These are phyloP conservation scores for Podosphaera fusca DNA, from an alignment of 2,329 filamentous ascomycete genomes.

Conservation along the genomic window DNA sequence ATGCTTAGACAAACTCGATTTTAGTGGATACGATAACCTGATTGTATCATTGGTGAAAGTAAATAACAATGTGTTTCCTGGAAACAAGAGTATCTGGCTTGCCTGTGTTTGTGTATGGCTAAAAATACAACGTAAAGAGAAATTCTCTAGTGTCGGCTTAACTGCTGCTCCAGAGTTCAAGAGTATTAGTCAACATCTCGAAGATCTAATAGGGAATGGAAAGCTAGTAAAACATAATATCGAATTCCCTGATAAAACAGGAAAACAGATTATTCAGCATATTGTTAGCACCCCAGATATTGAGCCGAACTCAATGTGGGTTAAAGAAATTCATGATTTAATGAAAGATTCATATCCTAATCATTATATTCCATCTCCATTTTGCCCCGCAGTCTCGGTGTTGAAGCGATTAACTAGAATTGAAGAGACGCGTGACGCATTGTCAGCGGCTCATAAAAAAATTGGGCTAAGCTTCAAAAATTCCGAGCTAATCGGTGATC, in stretches of 20 bases:
- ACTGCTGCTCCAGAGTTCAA: constrained; percentile 9
- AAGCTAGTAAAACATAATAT: constrained; percentile 5
- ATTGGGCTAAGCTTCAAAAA: neutral
- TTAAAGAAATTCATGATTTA: constrained; percentile 7
- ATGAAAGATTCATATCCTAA: constrained; percentile 9
- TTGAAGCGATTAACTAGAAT: constrained; percentile 7
- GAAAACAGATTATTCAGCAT: constrained; percentile 4
- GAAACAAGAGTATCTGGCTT: constrained; percentile 13
- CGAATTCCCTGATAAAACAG: constrained; percentile 4
- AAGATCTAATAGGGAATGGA: constrained; percentile 8
- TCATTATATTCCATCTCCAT: constrained; percentile 11
- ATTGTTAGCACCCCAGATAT: constrained; percentile 7
- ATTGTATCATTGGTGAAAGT: constrained; percentile 7
- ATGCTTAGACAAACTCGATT: neutral
- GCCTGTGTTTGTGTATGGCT: constrained; percentile 12
- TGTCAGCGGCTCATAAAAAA: neutral
- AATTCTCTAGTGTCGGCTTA: neutral
- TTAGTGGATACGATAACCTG: constrained; percentile 4
- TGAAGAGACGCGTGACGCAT: neutral
- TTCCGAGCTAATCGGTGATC: neutral
- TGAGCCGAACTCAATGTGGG: constrained; percentile 2
- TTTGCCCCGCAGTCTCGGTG: constrained; percentile 8
- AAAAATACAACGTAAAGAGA: constrained; percentile 4
- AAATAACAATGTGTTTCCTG: constrained; percentile 13
- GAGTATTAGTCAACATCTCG: constrained; percentile 8